Conservation (phyloP, 768 basidiomycete genomes). For the Suillus decipiens region DNA sequence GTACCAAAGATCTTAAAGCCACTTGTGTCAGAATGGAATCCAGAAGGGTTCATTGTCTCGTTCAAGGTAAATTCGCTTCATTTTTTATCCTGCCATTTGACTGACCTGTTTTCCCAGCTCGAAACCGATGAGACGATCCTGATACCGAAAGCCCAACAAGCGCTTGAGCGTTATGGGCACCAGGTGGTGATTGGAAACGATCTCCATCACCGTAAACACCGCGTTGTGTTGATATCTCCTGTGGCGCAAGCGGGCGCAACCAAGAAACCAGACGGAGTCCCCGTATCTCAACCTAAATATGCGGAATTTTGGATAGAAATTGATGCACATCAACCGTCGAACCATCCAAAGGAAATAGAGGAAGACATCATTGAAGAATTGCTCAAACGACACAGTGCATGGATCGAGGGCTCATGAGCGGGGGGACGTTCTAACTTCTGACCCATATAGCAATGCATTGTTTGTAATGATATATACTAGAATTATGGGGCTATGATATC, state of each 20-base stretch:
- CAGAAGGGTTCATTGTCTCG: conserved; percentile 88
- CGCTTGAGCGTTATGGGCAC: conserved; percentile 93
- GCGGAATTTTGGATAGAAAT: conserved; percentile 68
- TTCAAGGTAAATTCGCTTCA: conserved; percentile 73
- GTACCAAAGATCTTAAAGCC: conserved; percentile 96
- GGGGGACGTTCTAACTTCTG: neutral
- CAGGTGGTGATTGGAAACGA: conserved; percentile 98
- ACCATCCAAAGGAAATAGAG: conserved; percentile 78
- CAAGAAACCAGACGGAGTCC: conserved; percentile 19
- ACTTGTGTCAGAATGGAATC: conserved; percentile 92
- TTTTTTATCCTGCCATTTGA: neutral
- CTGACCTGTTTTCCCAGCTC: conserved; percentile 51
- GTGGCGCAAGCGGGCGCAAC: conserved; percentile 19
- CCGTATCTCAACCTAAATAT: conserved; percentile 33
- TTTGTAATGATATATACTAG: conserved; percentile 6
- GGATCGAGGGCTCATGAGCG: conserved; percentile 45
- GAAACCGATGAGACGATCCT: conserved; percentile 87
- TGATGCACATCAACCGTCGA: conserved; percentile 39
- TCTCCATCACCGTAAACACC: conserved; percentile 85
- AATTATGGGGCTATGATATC: neutral
- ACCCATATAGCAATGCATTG: neutral
- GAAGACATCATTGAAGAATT: conserved; percentile 84
- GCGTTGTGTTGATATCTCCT: conserved; percentile 88
- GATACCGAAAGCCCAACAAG: conserved; percentile 86
- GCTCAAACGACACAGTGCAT: conserved; percentile 68